Percentiles rank a stretch among this genome's conserved stretches.
Evolutionary conservation across 352 stramenopile species (phyloP).

Genomic region (Saprolegnia parasitica): DNA sequence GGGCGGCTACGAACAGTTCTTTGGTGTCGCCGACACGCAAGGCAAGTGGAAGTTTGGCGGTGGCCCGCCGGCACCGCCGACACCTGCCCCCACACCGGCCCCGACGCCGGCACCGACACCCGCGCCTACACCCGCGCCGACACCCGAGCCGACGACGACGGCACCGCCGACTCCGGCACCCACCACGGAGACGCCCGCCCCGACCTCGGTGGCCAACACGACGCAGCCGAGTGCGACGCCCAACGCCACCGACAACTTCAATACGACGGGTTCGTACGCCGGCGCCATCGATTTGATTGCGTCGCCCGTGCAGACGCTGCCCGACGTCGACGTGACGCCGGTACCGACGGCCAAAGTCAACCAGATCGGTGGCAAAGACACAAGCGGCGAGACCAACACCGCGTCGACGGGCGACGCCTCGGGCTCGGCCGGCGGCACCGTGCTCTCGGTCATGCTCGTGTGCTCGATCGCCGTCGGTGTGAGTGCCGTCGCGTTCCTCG

Average conservation of each 20-base stretch:
- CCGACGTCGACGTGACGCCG: background rate
- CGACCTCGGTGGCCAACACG: background rate
- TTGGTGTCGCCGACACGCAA: conserved; percentile 39
- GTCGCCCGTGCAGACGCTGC: conserved; percentile 6
- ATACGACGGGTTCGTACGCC: background rate
- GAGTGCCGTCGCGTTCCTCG: conserved; percentile 10
- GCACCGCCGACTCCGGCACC: background rate
- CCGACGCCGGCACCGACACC: conserved; percentile 9
- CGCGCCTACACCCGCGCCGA: conserved; percentile 2
- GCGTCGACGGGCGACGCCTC: background rate
- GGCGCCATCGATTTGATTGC: background rate
- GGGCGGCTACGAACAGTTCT: conserved; percentile 48
- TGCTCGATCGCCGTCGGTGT: conserved; percentile 8
- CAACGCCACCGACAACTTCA: background rate
- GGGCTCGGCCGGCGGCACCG: background rate
- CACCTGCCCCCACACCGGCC: conserved; percentile 5
- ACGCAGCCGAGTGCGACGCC: background rate
- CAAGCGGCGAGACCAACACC: background rate
- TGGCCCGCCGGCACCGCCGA: background rate
- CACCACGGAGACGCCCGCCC: background rate
- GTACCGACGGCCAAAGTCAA: background rate
- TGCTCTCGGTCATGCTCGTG: conserved; percentile 13
- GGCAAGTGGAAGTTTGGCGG: conserved; percentile 24
- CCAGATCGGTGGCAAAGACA: conserved; percentile 6
- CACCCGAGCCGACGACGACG: background rate